Evolutionary conservation across 768 basidiomycete species (phyloP), one percentile per base, ranked within the genome.

Genomic region (Daedaleopsis nitida): DNA sequence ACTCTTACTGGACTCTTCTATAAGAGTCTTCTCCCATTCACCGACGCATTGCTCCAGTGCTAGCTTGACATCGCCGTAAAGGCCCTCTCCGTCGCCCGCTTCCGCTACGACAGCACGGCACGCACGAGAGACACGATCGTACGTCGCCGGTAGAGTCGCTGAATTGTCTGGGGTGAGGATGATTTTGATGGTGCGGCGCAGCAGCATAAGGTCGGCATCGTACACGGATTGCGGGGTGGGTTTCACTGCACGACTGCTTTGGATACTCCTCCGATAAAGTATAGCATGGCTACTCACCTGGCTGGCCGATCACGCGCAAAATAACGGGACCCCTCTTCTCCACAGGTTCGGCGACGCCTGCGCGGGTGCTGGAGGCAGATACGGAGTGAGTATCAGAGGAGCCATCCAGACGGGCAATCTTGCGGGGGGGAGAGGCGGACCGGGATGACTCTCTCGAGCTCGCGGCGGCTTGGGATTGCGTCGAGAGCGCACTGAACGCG

Each of bases 351-450:
- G 57, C 66, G 69, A 69, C 48, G 39, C 51, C 60, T 48, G 64
- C 64, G 68, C 72, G 69, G 65, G 76, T 67, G 66, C 89, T 84
- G 73, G 80, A 85, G 66, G 86, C 83, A 72, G 86, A 84, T 65
- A 82, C 82, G 67, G 86, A 17, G 43, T 23, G 54, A 47, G 54
- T 81, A 76, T 90, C 88, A 74, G 82, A 84, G 78, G 88, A 86
- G 67, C 77, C 76, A 64, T 81, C 82, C 74, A 88, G 76, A 64
- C 88, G 86, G 63, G 86, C 81, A 59, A 83, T 83, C 79, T 92
- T 91, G 74, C 81, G 82, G 65, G 83, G 83, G 76, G 81, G 84
- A 74, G 83, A 83, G 71, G 77, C 82, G 69, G 78, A 81, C 74
- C 79, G 80, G 59, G 62, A 59, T 59, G 55, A 34, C 60, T 42